Percentiles rank a stretch among this genome's conserved stretches.
phyloP scores from a whole-genome alignment of 352 stramenopile genomes.

The Pythium diclinum region DNA sequence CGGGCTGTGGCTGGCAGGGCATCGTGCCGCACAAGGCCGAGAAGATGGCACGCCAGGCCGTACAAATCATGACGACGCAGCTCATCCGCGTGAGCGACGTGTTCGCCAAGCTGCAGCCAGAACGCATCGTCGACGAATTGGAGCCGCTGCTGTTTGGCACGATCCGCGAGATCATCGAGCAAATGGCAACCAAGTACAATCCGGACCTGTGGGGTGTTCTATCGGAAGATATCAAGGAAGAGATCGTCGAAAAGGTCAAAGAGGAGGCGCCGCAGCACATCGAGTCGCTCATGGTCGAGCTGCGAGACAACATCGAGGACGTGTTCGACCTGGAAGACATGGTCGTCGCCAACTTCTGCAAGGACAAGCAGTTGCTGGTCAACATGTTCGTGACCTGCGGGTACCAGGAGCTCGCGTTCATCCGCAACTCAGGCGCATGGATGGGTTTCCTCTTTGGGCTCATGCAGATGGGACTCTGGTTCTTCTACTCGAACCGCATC shows the following conservation, averaged over 20 bases:
- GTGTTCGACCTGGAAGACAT: constrained; percentile 95
- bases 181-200: constrained; percentile 88
- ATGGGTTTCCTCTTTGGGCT: constrained; percentile 89
- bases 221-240: constrained; percentile 76
- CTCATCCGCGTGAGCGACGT: constrained; percentile 91
- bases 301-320: constrained; percentile 93
- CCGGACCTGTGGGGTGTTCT: constrained; percentile 77
- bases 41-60: constrained; percentile 93
- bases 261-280: constrained; percentile 91
- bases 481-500: constrained; percentile 75
- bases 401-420: constrained; percentile 90
- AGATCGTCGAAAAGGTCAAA: constrained; percentile 94
- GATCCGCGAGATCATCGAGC: constrained; percentile 83
- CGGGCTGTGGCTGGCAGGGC: constrained; percentile 95
- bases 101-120: constrained; percentile 89
- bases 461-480: constrained; percentile 89
- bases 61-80: constrained; percentile 92
- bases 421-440: constrained; percentile 88
- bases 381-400: constrained; percentile 94
- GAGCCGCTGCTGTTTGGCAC: constrained; percentile 90
- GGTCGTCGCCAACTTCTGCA: constrained; percentile 92
- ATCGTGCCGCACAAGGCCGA: constrained; percentile 96
- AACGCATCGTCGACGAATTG: constrained; percentile 87
- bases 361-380: constrained; percentile 93
- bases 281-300: constrained; percentile 92